Evolutionary conservation across 352 stramenopile genomes (phyloP).

Genomic region (Pythium biforme): DNA sequence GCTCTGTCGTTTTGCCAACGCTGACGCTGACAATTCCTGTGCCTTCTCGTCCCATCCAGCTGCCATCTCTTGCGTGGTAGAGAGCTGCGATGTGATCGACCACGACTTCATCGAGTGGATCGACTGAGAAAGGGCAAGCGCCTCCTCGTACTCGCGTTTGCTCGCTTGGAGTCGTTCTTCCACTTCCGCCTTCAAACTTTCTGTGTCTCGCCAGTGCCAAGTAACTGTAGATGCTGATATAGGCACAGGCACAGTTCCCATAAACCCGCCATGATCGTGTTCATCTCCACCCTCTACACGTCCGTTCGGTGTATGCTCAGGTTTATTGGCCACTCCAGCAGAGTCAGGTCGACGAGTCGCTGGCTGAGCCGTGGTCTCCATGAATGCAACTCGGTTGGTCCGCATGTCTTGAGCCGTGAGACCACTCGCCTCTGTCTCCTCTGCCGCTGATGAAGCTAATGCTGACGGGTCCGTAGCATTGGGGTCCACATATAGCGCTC

Average conservation of each 20-base stretch:
- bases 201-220: constrained; percentile 22
- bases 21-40: constrained; percentile 18
- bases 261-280: not conserved
- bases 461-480: not conserved
- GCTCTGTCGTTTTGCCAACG: not conserved
- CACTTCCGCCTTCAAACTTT: constrained; percentile 15
- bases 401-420: not conserved
- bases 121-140: constrained; percentile 12
- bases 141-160: constrained; percentile 23
- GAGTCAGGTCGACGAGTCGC: too few relatives aligned
- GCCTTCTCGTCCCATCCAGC: constrained; percentile 1
- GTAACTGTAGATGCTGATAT: not conserved
- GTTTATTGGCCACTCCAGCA: too few relatives aligned
- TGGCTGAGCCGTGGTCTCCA: too few relatives aligned
- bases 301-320: too few relatives aligned
- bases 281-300: not conserved
- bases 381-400: too few relatives aligned
- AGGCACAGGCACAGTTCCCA: too few relatives aligned
- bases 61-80: not conserved
- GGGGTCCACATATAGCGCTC: constrained; percentile 18
- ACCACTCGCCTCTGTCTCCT: not conserved
- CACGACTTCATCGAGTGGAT: constrained; percentile 15
- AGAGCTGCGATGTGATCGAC: not conserved
- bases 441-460: not conserved
- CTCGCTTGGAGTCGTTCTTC: constrained; percentile 14